Conservation (phyloP, 768 basidiomycete genomes). For the Xerocomellus chrysenteron region DNA sequence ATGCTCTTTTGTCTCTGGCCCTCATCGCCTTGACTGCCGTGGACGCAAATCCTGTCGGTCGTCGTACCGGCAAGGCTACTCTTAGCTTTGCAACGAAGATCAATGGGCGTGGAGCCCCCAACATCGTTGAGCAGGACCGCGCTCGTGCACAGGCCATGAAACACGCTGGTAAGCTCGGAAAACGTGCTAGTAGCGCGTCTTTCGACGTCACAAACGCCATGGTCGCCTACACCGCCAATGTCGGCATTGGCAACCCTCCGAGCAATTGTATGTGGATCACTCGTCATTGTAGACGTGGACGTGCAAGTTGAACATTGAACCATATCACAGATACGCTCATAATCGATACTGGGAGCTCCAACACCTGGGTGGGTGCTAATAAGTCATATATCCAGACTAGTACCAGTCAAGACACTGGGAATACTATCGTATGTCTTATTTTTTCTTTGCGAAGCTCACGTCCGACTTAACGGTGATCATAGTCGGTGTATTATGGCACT, state of each 20-base stretch:
- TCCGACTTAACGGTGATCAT: not conserved
- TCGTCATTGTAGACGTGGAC: not conserved
- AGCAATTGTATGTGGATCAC: conserved; percentile 22
- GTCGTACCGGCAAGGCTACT: not conserved
- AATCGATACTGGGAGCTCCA: conserved; percentile 18
- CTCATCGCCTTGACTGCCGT: not conserved
- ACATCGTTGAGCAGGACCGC: conserved; percentile 12
- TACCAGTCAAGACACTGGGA: conserved; percentile 15
- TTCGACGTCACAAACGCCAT: conserved; percentile 18
- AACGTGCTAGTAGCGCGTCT: not conserved
- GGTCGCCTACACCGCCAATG: conserved; percentile 27
- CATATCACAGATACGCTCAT: conserved; percentile 20
- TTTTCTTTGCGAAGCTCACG: not conserved
- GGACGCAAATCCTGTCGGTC: not conserved
- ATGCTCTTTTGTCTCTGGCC: not conserved
- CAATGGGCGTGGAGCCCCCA: conserved; percentile 4
- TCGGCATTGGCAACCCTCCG: conserved; percentile 24
- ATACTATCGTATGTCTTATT: conserved; percentile 10
- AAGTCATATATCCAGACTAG: conserved; percentile 12
- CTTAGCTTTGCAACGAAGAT: conserved; percentile 15
- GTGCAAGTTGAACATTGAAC: not conserved
- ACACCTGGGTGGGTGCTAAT: conserved; percentile 25
- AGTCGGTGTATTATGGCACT: not conserved
- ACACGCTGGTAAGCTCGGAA: not conserved
- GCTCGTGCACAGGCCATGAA: conserved; percentile 13